Evolutionary conservation across 2,329 filamentous ascomycete species (phyloP).

Genomic region (Lachnellula arida): DNA sequence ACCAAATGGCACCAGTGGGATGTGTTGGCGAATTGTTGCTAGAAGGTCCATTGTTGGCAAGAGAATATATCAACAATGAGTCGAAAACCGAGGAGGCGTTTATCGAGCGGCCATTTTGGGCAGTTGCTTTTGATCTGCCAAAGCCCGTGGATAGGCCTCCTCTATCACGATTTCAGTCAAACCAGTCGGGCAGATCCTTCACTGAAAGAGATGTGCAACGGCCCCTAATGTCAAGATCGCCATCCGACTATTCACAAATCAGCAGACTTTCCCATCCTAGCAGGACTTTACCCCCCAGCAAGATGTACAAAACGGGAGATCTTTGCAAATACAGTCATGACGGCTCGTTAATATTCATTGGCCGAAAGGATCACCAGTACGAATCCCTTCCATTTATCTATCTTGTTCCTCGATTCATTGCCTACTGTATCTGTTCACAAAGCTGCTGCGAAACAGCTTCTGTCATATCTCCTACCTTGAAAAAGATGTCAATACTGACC

Average conservation of each 20-base stretch:
- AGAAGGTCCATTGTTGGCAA: conserved; percentile 53
- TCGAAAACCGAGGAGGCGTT: conserved; percentile 55
- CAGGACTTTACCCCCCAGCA: conserved; percentile 30
- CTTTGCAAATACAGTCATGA: conserved; percentile 50
- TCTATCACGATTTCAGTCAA: not conserved
- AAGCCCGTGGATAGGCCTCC: not conserved
- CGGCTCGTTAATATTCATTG: conserved; percentile 50
- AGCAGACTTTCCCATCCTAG: not conserved
- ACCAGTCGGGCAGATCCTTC: not conserved
- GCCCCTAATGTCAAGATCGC: not conserved
- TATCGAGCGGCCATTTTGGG: conserved; percentile 36
- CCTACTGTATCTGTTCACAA: not conserved
- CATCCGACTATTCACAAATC: not conserved
- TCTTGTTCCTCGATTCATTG: not conserved
- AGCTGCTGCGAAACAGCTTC: too few species aligned
- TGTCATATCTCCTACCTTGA: not conserved
- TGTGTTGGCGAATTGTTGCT: conserved; percentile 28
- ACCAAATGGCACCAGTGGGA: conserved; percentile 22
- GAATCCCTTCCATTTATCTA: not conserved
- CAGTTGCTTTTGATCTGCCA: not conserved
- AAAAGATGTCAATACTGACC: not conserved
- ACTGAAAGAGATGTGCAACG: not conserved
- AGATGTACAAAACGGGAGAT: conserved; percentile 58
- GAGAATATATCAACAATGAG: conserved; percentile 55
- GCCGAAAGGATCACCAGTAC: conserved; percentile 60